A percentile compares a stretch with the other conserved stretches of the same genome.
Evolutionary conservation across 2,329 filamentous ascomycete species (phyloP).

Genomic region (Pseudocercospora cruenta): DNA sequence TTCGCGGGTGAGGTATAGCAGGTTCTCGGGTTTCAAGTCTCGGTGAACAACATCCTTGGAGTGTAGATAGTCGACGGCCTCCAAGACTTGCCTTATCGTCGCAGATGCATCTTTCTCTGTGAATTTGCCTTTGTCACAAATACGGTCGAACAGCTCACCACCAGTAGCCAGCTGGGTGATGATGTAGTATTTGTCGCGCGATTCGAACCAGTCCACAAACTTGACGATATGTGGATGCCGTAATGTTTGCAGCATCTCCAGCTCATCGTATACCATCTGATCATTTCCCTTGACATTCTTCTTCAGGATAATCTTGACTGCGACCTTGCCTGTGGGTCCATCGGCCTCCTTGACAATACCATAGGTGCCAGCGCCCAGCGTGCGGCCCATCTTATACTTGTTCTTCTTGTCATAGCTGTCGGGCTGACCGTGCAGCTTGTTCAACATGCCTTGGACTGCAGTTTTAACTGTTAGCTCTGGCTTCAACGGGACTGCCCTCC

Average conservation of each 20-base stretch:
- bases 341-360: conserved; percentile 97
- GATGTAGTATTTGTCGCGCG: conserved; percentile 99
- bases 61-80: conserved; percentile 92
- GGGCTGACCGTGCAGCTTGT: conserved; percentile 93
- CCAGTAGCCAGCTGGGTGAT: conserved; percentile 95
- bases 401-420: conserved; percentile 99
- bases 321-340: conserved; percentile 79
- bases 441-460: conserved; percentile 67
- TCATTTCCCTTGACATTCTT: conserved; percentile 99
- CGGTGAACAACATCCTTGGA: conserved; percentile 93
- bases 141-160: conserved; percentile 95
- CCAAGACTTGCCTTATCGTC: conserved; percentile 91
- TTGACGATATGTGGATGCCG: conserved; percentile 94
- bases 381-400: conserved; percentile 89
- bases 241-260: conserved; percentile 88
- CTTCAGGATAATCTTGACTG: conserved; percentile 98
- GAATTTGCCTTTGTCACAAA: conserved; percentile 97
- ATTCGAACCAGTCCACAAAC: conserved; percentile 99
- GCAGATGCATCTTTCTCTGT: conserved; percentile 97
- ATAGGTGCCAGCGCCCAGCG: conserved; percentile 94
- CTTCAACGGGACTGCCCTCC: conserved; percentile 21
- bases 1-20: conserved; percentile 84
- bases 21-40: conserved; percentile 97
- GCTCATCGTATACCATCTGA: conserved; percentile 97
- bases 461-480: conserved; percentile 26